A percentile compares a stretch with the other conserved stretches of the same genome.
phyloP scores from a whole-genome alignment of 2,329 filamentous ascomycete genomes.

The Xylariaceae sp. region DNA sequence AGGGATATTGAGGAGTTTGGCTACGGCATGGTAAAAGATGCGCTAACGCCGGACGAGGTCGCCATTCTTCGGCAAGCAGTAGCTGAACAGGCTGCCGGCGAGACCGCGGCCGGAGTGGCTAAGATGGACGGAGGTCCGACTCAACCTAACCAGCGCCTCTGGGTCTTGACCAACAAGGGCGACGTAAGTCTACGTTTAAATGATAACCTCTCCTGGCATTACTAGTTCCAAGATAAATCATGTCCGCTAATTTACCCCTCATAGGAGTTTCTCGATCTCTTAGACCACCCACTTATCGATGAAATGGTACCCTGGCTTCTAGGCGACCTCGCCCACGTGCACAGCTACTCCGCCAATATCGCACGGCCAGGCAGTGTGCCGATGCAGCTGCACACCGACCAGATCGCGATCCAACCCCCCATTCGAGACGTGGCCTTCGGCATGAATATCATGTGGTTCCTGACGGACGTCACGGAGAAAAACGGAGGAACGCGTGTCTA shows the following conservation, averaged over 20 bases:
- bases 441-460: constrained; percentile 35
- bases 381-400: constrained; percentile 40
- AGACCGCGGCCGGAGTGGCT: constrained; percentile 32
- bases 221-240: neutral
- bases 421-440: constrained; percentile 35
- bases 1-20: constrained; percentile 36
- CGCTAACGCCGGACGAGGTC: constrained; percentile 32
- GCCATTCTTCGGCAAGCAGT: constrained; percentile 33
- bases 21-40: constrained; percentile 39
- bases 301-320: constrained; percentile 37
- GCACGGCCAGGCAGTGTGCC: constrained; percentile 35
- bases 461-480: constrained; percentile 43
- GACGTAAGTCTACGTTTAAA: constrained; percentile 7
- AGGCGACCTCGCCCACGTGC: constrained; percentile 38
- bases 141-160: constrained; percentile 32
- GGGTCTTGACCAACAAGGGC: constrained; percentile 31
- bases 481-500: constrained; percentile 40
- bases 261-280: constrained; percentile 37
- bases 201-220: neutral
- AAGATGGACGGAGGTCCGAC: constrained; percentile 31
- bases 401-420: constrained; percentile 36
- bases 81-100: constrained; percentile 36
- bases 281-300: constrained; percentile 38
- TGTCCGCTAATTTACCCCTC: neutral
- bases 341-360: constrained; percentile 41